A percentile compares a stretch with the other conserved stretches of the same genome.
These are phyloP conservation scores for Blastocystis sp. DNA, from an alignment of 352 stramenopile genomes.

Conservation along the genomic window DNA sequence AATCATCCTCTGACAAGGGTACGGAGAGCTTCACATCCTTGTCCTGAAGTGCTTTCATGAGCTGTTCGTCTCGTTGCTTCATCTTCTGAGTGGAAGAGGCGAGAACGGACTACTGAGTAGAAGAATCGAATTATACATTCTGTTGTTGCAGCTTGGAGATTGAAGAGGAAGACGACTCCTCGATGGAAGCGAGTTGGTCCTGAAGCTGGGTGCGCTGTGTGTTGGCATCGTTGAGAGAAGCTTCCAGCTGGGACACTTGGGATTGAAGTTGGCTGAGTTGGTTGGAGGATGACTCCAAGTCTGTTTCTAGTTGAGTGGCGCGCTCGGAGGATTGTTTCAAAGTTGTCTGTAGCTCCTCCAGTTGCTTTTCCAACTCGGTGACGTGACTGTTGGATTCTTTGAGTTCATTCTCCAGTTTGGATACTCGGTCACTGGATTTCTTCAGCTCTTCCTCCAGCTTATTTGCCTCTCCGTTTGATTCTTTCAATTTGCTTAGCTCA, in stretches of 20 bases:
- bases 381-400: not conserved
- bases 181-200: no score
- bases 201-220: no score
- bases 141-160: not conserved
- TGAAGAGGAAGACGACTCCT: not conserved
- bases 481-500: no score
- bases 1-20: not conserved
- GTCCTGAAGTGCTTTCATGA: not conserved
- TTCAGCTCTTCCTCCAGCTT: not conserved
- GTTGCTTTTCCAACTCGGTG: no score
- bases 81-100: not conserved
- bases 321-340: no score
- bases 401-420: not conserved
- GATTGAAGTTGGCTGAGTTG: not conserved
- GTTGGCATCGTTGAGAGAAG: no score
- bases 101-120: not conserved
- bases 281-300: not conserved
- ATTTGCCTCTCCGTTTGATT: no score
- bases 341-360: no score
- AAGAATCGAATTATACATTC: not conserved
- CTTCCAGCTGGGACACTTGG: no score
- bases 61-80: not conserved
- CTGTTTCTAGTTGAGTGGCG: no score
- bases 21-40: conserved; percentile 12
- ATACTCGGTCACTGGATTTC: no score